These are phyloP conservation scores for Pseudogymnoascus sp. DNA, from an alignment of 2,329 filamentous ascomycete genomes.

Conservation along the genomic window DNA sequence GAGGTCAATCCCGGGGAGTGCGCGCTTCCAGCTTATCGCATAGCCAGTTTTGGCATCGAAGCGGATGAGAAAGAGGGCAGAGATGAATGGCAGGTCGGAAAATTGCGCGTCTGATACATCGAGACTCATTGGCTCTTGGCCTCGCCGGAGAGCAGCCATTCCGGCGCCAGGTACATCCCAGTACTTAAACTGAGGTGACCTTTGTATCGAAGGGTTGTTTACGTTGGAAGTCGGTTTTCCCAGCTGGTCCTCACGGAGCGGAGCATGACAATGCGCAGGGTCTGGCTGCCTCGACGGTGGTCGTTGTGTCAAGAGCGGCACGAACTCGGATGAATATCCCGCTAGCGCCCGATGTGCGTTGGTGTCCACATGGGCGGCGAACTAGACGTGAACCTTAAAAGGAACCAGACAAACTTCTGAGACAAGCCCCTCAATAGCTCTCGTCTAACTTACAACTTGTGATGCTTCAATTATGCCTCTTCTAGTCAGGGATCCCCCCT, in stretches of 20 bases:
- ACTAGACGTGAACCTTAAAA: constrained; percentile 4
- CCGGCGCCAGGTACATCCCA: constrained; percentile 1
- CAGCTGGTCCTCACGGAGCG: background rate
- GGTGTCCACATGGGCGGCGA: constrained; percentile 3
- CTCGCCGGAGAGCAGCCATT: constrained; percentile 28
- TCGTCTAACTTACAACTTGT: background rate
- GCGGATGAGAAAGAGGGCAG: constrained; percentile 78
- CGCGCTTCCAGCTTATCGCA: constrained; percentile 82
- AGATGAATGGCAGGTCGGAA: constrained; percentile 51
- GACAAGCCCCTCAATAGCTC: background rate
- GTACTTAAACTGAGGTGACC: background rate
- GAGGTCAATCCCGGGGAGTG: constrained; percentile 60
- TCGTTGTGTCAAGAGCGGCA: constrained; percentile 6
- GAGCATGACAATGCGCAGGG: constrained; percentile 3
- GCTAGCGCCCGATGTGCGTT: constrained; percentile 7
- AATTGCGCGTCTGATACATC: constrained; percentile 21
- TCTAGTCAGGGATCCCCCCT: background rate
- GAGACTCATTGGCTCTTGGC: constrained; percentile 27
- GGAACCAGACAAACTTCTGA: background rate
- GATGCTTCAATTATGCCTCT: background rate
- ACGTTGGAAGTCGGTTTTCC: background rate
- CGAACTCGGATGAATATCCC: background rate
- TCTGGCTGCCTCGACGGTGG: background rate
- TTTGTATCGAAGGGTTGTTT: background rate
- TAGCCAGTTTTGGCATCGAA: constrained; percentile 91